Evolutionary conservation across 805 yeast genomes (phyloP).

Genomic region (Myxozyma nipponensis): DNA sequence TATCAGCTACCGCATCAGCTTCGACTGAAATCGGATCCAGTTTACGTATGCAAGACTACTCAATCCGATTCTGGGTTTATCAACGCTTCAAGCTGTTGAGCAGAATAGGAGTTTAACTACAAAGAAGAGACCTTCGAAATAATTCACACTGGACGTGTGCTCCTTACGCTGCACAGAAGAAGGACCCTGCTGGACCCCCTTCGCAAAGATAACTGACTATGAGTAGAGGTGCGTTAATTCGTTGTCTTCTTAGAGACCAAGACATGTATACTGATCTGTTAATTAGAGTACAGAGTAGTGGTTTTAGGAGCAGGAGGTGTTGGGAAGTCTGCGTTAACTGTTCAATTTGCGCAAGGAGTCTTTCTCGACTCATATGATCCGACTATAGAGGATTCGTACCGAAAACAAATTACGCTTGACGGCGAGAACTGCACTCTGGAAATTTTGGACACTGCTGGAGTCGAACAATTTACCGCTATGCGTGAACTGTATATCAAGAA

Average conservation of each 20-base stretch:
- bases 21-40: no score
- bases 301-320: constrained; percentile 98
- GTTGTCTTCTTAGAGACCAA: no score
- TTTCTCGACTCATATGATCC: constrained; percentile 63
- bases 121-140: no score
- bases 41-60: no score
- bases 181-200: background rate
- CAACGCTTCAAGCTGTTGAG: no score
- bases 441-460: constrained; percentile 89
- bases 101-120: no score
- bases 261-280: background rate
- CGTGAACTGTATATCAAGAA: constrained; percentile 59
- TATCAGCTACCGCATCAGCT: no score
- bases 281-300: constrained; percentile 52
- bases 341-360: constrained; percentile 23
- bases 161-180: no score
- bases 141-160: no score
- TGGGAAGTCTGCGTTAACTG: constrained; percentile 53
- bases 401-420: constrained; percentile 84
- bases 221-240: background rate
- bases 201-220: background rate
- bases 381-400: constrained; percentile 92
- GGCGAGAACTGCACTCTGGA: constrained; percentile 84
- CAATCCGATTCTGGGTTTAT: no score
- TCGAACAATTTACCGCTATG: constrained; percentile 96